phyloP scores from a whole-genome alignment of 306 rosid genomes.

The Quercus aquifolioides region DNA sequence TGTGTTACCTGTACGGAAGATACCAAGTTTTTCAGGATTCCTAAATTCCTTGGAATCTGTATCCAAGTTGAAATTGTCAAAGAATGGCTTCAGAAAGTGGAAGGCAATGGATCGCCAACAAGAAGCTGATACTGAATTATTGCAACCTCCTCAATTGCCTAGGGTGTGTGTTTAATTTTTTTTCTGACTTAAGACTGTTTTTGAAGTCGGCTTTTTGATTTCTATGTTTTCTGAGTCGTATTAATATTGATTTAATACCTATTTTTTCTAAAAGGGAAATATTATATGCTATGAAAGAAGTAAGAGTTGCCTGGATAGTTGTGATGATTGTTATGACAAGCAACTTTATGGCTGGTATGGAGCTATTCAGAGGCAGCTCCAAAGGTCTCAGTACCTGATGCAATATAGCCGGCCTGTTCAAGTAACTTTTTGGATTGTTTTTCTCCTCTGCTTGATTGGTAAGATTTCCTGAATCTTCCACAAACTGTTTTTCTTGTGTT shows the following conservation, averaged over 20 bases:
- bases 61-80: conserved; percentile 71
- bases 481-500: background rate
- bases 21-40: conserved; percentile 88
- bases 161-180: conserved; percentile 50
- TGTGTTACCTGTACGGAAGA: conserved; percentile 59
- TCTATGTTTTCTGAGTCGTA: background rate
- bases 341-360: conserved; percentile 90
- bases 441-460: conserved; percentile 79
- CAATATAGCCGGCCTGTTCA: conserved; percentile 76
- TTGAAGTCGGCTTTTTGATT: background rate
- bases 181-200: conserved; percentile 3
- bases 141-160: conserved; percentile 47
- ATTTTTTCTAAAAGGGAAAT: conserved; percentile 39
- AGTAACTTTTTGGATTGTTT: conserved; percentile 48
- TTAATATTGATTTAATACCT: conserved; percentile 10
- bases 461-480: conserved; percentile 27
- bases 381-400: conserved; percentile 85
- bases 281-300: conserved; percentile 48
- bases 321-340: conserved; percentile 71
- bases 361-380: conserved; percentile 81
- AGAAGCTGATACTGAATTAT: conserved; percentile 40
- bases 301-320: conserved; percentile 63
- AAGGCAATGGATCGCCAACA: conserved; percentile 48
- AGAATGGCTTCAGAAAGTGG: conserved; percentile 77
- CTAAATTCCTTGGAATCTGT: conserved; percentile 60